Conservation (phyloP, 1,284 basidiomycete species). For the Abortiporus biennis region DNA sequence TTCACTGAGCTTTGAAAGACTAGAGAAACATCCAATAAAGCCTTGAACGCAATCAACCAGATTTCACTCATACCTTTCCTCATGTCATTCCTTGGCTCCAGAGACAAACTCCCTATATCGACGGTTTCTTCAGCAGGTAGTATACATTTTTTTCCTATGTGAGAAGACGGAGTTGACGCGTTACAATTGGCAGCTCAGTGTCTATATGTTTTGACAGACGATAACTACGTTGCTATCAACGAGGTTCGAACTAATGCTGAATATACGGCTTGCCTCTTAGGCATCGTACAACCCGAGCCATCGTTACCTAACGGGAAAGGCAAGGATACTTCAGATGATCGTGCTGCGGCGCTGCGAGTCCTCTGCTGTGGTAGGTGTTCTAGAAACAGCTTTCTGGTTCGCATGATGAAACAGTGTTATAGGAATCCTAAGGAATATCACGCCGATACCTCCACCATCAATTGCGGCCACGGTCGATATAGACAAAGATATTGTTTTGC, state of each 20-base stretch:
- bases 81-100: conserved; percentile 74
- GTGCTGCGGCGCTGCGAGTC: conserved; percentile 53
- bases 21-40: conserved; percentile 90
- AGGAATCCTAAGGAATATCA: conserved; percentile 77
- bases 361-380: conserved; percentile 58
- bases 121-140: conserved; percentile 77
- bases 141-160: too few species aligned
- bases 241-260: conserved; percentile 56
- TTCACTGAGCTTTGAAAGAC: conserved; percentile 25
- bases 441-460: conserved; percentile 63
- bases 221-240: conserved; percentile 66
- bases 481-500: conserved; percentile 67
- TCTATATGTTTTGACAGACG: conserved; percentile 85
- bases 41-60: conserved; percentile 79
- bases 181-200: conserved; percentile 66
- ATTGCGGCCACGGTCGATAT: conserved; percentile 60
- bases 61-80: conserved; percentile 74
- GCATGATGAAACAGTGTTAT: conserved; percentile 4
- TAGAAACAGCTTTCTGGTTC: background rate
- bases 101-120: conserved; percentile 58
- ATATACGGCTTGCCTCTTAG: conserved; percentile 67
- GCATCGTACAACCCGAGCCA: conserved; percentile 44
- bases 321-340: conserved; percentile 40
- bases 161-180: background rate
- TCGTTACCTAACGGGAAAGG: conserved; percentile 35